Percentiles rank a stretch among this genome's conserved stretches.
phyloP scores from a whole-genome alignment of 441 rosid genomes.

The Biscutella laevigata region DNA sequence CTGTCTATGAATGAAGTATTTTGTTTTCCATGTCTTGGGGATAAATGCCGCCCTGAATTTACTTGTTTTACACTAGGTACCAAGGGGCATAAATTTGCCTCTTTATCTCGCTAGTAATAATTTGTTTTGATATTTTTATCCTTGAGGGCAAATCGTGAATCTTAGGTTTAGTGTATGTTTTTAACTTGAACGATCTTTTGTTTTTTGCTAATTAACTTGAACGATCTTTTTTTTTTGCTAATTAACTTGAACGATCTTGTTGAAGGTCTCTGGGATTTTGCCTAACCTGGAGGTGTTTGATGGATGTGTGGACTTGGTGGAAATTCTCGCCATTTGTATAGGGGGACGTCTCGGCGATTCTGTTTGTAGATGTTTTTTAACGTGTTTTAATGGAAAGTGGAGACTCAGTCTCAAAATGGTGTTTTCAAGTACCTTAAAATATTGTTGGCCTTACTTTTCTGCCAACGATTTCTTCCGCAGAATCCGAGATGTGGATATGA shows the following conservation, averaged over 20 bases:
- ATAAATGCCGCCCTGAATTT: not conserved
- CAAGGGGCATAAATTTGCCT: not conserved
- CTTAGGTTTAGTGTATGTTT: slow-evolving; percentile 41
- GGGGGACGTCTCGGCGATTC: slow-evolving; percentile 48
- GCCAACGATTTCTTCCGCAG: slow-evolving; percentile 65
- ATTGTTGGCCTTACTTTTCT: slow-evolving; percentile 76
- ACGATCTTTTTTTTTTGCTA: no score
- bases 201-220: no score
- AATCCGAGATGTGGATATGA: slow-evolving; percentile 79
- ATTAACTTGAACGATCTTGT: slow-evolving; percentile 52
- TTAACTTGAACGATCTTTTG: slow-evolving; percentile 52
- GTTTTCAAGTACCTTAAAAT: slow-evolving; percentile 40
- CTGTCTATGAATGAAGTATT: not conserved
- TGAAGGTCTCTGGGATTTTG: slow-evolving; percentile 66
- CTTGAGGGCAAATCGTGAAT: slow-evolving; percentile 30
- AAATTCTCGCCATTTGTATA: slow-evolving; percentile 43
- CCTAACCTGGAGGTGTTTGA: slow-evolving; percentile 70
- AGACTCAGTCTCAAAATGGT: slow-evolving; percentile 45
- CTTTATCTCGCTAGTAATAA: slow-evolving; percentile 5
- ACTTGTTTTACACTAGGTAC: not conserved
- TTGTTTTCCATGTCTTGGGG: not conserved
- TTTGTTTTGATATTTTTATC: no score
- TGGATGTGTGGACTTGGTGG: slow-evolving; percentile 39
- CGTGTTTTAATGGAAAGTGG: slow-evolving; percentile 49
- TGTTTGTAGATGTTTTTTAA: slow-evolving; percentile 42